Evolutionary conservation across 176 grass and related monocot genomes (phyloP).

Genomic region (Triticum dicoccoides): DNA sequence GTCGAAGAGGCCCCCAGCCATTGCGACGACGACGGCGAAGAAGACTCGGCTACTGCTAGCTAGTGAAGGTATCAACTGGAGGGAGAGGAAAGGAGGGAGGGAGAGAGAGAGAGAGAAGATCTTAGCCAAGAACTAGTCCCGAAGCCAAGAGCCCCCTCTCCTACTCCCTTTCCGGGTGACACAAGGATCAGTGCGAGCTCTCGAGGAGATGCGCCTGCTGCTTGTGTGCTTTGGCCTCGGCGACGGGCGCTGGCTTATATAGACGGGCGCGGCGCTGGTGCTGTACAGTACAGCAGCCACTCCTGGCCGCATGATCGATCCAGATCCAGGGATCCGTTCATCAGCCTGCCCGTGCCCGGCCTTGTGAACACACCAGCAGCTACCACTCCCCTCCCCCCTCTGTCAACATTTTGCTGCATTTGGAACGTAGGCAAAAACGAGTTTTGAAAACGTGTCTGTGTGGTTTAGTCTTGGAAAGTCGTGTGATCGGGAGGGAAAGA

Average conservation of each 20-base stretch:
- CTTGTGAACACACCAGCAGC: neutral
- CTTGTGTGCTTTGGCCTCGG: conserved; percentile 38
- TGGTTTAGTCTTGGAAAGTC: neutral
- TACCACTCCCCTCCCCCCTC: neutral
- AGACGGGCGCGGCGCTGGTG: conserved; percentile 18
- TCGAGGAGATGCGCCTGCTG: neutral
- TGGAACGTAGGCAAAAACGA: neutral
- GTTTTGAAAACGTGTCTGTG: neutral
- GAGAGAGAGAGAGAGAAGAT: conserved; percentile 21
- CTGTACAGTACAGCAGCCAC: conserved; percentile 28
- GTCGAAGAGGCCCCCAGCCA: conserved; percentile 38
- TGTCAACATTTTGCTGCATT: neutral
- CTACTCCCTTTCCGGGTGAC: conserved; percentile 15
- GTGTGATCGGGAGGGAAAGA: neutral
- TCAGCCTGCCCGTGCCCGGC: neutral
- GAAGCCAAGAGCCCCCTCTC: conserved; percentile 2
- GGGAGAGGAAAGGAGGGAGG: neutral
- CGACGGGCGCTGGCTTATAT: conserved; percentile 22
- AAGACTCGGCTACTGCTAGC: neutral
- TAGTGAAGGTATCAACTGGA: neutral
- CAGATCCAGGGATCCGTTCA: neutral
- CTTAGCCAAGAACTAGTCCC: neutral
- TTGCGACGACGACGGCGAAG: neutral
- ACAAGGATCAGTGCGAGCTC: conserved; percentile 13
- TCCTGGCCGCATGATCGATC: neutral